Base-by-base conservation (phyloP, 495 filamentous ascomycete species). In the Podospora pseudoanserina region DNA sequence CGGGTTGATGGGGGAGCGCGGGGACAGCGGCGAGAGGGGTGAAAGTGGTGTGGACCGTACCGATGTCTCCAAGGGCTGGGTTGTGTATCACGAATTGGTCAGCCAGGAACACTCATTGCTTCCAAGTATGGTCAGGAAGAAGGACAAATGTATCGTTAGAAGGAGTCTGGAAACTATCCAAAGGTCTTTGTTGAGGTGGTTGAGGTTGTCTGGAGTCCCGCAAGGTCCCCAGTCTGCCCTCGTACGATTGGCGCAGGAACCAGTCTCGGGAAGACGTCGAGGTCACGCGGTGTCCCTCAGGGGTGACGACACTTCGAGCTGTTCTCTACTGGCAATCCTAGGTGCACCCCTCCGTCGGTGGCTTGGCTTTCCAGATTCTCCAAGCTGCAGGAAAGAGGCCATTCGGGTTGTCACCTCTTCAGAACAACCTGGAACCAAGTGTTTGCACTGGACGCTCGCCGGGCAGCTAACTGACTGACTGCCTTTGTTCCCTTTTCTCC, bases 1-100 rank as follows among this genome's bases (percentile, higher is more conserved):
- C 55, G 78, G 75, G 66, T 84, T 79, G 70, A 79, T 67, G 9
- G 79, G 75, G 15, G 77, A 77, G 66, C 77, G 79, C 20, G 78
- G 72, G 18, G 66, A 68, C 54, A 63, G 34, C 18, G 70, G 77
- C 26, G 75, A 78, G 53, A 75, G 72, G 44, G 78, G 74, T 64
- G 78, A 71, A 27, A 62, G 26, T 62, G 60, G 30, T 32, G 60
- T 62, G 18, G 18, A 27, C 18, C 18, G 60, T 68, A 58, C 23
- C n/a, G 65, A 63, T 32, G 69, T 67, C 23, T 68, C 67, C 60
- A 71, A 68, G 67, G 66, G 58, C 73, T 76, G 65, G 32, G 7
- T 61, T 57, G 56, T 2, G 65, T 65, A 65, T 56, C 69, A 66
- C 58, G 26, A 64, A 67, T 60, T 44, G 57, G 72, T 70, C 67